Percentiles rank a stretch among this genome's conserved stretches.
phyloP scores from a whole-genome alignment of 202 grass and related monocot species.

The Elaeis oleifera region DNA sequence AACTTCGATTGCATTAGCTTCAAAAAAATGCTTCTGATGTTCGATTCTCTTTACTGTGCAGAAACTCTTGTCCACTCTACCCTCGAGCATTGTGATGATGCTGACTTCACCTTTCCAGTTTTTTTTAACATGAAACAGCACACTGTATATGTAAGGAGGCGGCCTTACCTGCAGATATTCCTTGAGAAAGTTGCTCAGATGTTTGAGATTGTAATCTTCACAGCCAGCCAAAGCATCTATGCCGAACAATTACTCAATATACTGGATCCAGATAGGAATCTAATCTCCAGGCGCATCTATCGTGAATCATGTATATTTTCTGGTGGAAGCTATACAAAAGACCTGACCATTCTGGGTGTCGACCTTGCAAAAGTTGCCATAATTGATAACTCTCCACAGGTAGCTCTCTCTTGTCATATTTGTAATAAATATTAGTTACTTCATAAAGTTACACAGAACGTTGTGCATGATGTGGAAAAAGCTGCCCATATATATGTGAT shows the following conservation, averaged over 20 bases:
- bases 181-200: constrained; percentile 66
- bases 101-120: constrained; percentile 81
- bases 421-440: too few relatives aligned
- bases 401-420: constrained; percentile 9
- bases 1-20: too few relatives aligned
- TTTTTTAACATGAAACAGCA: constrained; percentile 80
- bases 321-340: constrained; percentile 85
- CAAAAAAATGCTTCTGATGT: too few relatives aligned
- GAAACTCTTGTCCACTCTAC: constrained; percentile 98
- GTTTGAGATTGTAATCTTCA: constrained; percentile 96
- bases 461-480: too few relatives aligned
- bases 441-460: too few relatives aligned
- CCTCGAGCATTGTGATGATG: constrained; percentile 55
- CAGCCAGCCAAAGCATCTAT: constrained; percentile 87
- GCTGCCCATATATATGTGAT: too few relatives aligned
- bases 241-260: constrained; percentile 78
- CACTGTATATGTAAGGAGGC: constrained; percentile 72
- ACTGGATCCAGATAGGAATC: constrained; percentile 65
- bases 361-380: constrained; percentile 90
- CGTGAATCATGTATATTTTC: constrained; percentile 82
- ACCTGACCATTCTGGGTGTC: constrained; percentile 73
- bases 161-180: constrained; percentile 81
- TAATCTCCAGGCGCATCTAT: constrained; percentile 66
- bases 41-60: constrained; percentile 26
- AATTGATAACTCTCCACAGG: constrained; percentile 96